A percentile compares a stretch with the other conserved stretches of the same genome.
These are phyloP conservation scores for Phaffia australis DNA, from an alignment of 768 basidiomycete genomes.

Conservation along the genomic window DNA sequence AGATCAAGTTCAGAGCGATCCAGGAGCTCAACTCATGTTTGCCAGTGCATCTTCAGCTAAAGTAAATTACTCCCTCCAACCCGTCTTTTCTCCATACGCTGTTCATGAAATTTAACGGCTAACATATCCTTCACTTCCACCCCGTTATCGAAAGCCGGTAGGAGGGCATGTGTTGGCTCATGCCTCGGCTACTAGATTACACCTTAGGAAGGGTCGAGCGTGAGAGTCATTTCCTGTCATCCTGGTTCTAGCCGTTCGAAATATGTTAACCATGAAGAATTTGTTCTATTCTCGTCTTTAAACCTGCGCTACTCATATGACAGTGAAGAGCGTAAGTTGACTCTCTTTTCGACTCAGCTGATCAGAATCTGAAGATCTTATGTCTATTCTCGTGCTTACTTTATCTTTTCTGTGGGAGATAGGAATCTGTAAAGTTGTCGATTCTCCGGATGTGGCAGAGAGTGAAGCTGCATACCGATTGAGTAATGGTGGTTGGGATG, in stretches of 20 bases:
- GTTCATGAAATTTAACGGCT: not conserved
- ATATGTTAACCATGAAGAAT: no score
- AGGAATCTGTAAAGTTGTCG: constrained; percentile 19
- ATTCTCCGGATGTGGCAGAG: constrained; percentile 20
- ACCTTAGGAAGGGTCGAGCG: constrained; percentile 24
- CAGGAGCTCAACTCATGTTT: constrained; percentile 26
- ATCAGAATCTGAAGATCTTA: no score
- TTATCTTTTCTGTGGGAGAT: no score
- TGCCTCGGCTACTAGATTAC: constrained; percentile 17
- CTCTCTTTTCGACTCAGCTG: no score
- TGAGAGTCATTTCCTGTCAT: not conserved
- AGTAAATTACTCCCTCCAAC: not conserved
- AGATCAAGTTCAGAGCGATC: constrained; percentile 23
- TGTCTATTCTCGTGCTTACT: no score
- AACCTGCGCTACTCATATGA: no score
- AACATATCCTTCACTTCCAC: not conserved
- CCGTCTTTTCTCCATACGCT: not conserved
- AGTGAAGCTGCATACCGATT: constrained; percentile 22
- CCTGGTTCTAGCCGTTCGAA: no score
- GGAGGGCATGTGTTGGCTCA: constrained; percentile 22
- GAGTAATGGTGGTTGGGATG: constrained; percentile 7
- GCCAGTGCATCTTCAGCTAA: constrained; percentile 23
- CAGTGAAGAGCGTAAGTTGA: no score
- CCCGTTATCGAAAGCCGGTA: not conserved
- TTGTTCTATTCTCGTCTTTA: no score